phyloP scores from a whole-genome alignment of 352 stramenopile species.

The Phytophthora sansomeana region DNA sequence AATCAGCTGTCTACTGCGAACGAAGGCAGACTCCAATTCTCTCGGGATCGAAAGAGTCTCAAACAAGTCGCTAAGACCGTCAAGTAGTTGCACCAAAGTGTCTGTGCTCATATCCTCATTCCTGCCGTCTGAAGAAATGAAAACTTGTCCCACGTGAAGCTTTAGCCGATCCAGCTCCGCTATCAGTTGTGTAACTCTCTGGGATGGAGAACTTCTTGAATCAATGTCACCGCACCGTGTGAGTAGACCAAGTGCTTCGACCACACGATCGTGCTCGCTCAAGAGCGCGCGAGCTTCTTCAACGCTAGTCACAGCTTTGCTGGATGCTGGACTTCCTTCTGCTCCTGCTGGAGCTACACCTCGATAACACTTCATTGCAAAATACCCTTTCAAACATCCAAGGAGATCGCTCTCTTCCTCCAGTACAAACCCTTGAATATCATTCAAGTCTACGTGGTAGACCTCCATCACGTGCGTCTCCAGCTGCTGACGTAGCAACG shows the following conservation, averaged over 20 bases:
- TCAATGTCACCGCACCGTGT: not conserved
- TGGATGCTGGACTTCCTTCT: constrained; percentile 5
- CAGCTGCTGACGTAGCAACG: constrained; percentile 55
- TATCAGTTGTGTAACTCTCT: constrained; percentile 10
- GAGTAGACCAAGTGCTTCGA: constrained; percentile 2
- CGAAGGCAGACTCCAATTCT: constrained; percentile 19
- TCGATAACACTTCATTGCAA: constrained; percentile 44
- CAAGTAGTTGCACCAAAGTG: constrained; percentile 11
- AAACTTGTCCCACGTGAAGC: constrained; percentile 21
- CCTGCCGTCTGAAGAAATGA: constrained; percentile 1
- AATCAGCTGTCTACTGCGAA: constrained; percentile 24
- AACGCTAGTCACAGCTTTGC: constrained; percentile 20
- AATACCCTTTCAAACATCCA: constrained; percentile 41
- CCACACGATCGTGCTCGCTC: constrained; percentile 36
- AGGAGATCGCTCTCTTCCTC: constrained; percentile 48
- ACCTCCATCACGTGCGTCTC: constrained; percentile 56
- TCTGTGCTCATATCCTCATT: constrained; percentile 4
- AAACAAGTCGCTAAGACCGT: constrained; percentile 19
- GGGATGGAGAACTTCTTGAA: constrained; percentile 6
- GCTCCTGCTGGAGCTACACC: constrained; percentile 9
- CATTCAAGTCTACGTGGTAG: constrained; percentile 40
- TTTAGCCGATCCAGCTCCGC: constrained; percentile 23
- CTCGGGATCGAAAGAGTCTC: constrained; percentile 23
- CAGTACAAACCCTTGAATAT: constrained; percentile 34
- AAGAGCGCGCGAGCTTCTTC: constrained; percentile 37